These are phyloP conservation scores for Pleurotus tuoliensis DNA, from an alignment of 768 basidiomycete species.

Conservation along the genomic window DNA sequence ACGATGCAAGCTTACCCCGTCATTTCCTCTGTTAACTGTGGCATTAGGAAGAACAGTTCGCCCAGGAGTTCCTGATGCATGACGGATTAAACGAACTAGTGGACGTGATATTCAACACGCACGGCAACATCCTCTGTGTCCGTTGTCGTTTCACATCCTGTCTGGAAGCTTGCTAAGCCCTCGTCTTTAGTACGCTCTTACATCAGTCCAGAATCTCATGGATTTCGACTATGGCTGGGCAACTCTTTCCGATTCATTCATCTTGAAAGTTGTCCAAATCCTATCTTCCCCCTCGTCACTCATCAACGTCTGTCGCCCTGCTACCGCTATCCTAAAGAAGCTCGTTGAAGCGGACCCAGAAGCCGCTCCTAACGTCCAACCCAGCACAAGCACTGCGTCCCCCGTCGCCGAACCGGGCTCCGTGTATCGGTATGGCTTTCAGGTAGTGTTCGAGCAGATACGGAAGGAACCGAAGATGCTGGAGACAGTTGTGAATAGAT, in stretches of 20 bases:
- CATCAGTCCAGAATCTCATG: conserved; percentile 85
- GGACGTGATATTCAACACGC: conserved; percentile 56
- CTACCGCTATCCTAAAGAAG: conserved; percentile 84
- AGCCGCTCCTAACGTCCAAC: conserved; percentile 53
- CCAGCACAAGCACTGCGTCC: conserved; percentile 57
- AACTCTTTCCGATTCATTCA: conserved; percentile 66
- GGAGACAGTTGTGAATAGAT: conserved; percentile 76
- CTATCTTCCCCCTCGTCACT: conserved; percentile 70
- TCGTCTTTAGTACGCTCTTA: conserved; percentile 67
- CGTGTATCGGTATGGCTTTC: conserved; percentile 81
- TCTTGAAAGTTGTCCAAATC: conserved; percentile 73
- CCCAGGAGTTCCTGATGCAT: conserved; percentile 69
- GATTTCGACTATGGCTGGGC: conserved; percentile 84
- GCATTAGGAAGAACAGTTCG: conserved; percentile 77
- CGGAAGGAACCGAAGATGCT: conserved; percentile 63
- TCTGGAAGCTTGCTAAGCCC: conserved; percentile 1
- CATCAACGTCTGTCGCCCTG: conserved; percentile 90
- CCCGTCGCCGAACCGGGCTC: conserved; percentile 60
- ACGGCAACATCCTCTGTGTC: conserved; percentile 86
- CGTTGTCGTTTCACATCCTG: conserved; percentile 18
- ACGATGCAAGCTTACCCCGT: conserved; percentile 16
- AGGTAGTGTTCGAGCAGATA: conserved; percentile 80
- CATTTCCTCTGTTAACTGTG: background rate
- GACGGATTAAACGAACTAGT: conserved; percentile 72
- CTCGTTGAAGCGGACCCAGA: conserved; percentile 84